Percentiles rank a stretch among this genome's conserved stretches.
Evolutionary conservation across 73 alveolate species (phyloP).

Genomic region (Stentor roeselii): DNA sequence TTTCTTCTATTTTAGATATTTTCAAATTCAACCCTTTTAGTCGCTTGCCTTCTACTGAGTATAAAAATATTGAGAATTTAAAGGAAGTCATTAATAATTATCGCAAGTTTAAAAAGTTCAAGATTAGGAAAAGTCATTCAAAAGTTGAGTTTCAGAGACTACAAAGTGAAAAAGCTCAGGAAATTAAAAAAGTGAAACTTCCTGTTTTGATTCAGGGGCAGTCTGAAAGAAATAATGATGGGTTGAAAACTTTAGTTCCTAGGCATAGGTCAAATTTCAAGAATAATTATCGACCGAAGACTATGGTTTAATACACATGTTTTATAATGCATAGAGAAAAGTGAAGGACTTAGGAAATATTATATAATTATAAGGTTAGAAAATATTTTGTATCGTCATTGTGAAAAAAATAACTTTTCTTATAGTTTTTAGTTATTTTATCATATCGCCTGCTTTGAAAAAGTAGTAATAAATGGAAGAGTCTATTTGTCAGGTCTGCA

Average conservation of each 20-base stretch:
- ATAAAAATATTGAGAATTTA: slow-evolving; percentile 22
- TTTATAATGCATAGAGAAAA: background rate
- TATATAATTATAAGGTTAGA: background rate
- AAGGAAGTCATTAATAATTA: background rate
- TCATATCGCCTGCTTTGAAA: too few species aligned
- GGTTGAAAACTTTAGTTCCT: background rate
- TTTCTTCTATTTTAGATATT: slow-evolving; percentile 16
- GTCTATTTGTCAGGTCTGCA: too few species aligned
- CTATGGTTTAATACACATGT: background rate
- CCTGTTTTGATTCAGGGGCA: background rate
- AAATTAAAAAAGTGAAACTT: background rate
- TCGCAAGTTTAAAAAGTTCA: background rate
- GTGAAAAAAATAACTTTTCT: too few species aligned
- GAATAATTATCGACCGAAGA: background rate
- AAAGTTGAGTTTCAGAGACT: background rate
- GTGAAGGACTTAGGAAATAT: background rate
- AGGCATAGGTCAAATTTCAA: background rate
- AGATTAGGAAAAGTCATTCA: background rate
- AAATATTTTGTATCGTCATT: too few species aligned
- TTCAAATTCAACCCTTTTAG: slow-evolving; percentile 27
- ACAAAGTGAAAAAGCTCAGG: background rate
- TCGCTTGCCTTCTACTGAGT: slow-evolving; percentile 26
- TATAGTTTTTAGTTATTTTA: too few species aligned
- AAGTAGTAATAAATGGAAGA: too few species aligned
- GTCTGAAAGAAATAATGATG: background rate